Base-by-base conservation (phyloP, 2,329 filamentous ascomycete species). In the Epichloe coenophiala region DNA sequence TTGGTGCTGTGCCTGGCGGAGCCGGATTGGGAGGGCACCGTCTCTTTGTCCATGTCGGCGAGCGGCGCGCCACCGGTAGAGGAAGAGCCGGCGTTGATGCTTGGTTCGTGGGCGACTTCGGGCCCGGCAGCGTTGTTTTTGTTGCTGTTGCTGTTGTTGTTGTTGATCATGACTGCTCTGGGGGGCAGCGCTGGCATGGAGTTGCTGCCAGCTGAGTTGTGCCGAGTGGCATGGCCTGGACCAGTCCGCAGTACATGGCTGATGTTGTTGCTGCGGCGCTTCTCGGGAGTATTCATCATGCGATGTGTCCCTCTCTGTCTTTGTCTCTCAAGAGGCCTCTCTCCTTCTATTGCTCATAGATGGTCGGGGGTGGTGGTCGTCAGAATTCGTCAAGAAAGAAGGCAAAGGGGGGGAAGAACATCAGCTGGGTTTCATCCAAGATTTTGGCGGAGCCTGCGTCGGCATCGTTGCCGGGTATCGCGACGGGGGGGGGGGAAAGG, bases 231-330 rank as follows among this genome's bases (percentile, higher is more conserved):
- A 50, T 54, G 57, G 8, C 56, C 49, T 33, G 56, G 45, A 4
- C 53, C 53, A 5, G 59, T 49, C 37, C 57, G 59, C 50, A 57
- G 55, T 51, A 55, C 52, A 53, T 59, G 59, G 54, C 55, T 53
- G 50, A 60, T 54, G 48, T 59, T 60, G 48, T 59, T 60, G 50
- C 61, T 64, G 55, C 71, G 70, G 58, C 71, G 71, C 62, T 72
- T 74, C 53, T 75, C 70, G 45, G 70, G 62, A 43, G 63, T 57
- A 55, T 65, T 35, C 47, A 52, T 51, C n/a, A 5, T 17, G n/a
- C 37, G 4, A 13, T 23, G n/a, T 41, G 2, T 41, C 27, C 41
- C 8, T 31, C 27, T 31, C 8, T 31, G 8, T 31, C 1, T 31
- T 8, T 9, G 8, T 27, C 23, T 27, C 23, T 27, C 23, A 7